A percentile compares a stretch with the other conserved stretches of the same genome.
phyloP scores from a whole-genome alignment of 345 rosid species.

The Syzygium jambos region DNA sequence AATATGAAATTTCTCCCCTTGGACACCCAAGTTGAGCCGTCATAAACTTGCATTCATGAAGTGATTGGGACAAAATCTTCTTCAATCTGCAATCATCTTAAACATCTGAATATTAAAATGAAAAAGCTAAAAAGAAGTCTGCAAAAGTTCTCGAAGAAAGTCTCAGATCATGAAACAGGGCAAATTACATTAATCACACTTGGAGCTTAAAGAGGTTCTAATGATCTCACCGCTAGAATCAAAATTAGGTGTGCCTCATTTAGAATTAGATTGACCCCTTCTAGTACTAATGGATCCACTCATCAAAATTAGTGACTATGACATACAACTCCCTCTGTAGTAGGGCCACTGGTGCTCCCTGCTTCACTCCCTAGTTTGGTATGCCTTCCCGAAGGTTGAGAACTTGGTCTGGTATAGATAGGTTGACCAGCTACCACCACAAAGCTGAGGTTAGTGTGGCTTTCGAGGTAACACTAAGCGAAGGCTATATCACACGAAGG shows the following conservation, averaged over 20 bases:
- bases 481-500: neutral
- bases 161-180: neutral
- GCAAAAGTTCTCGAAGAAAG: neutral
- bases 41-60: constrained; percentile 64
- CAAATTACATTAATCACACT: neutral
- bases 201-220: neutral
- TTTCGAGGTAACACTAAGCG: neutral
- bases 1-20: constrained; percentile 77
- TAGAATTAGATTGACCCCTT: neutral
- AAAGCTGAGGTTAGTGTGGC: neutral
- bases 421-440: neutral
- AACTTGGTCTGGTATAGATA: neutral
- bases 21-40: constrained; percentile 74
- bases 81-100: constrained; percentile 34
- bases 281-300: neutral
- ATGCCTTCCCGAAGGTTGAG: neutral
- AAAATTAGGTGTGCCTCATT: neutral
- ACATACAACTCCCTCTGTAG: neutral
- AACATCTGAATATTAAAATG: neutral
- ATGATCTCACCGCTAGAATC: neutral
- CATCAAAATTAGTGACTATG: neutral
- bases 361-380: neutral
- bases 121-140: neutral
- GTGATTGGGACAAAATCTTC: constrained; percentile 82
- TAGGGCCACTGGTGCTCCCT: neutral